These are phyloP conservation scores for Phytophthora fragariaefolia DNA, from an alignment of 352 stramenopile species.

Conservation along the genomic window DNA sequence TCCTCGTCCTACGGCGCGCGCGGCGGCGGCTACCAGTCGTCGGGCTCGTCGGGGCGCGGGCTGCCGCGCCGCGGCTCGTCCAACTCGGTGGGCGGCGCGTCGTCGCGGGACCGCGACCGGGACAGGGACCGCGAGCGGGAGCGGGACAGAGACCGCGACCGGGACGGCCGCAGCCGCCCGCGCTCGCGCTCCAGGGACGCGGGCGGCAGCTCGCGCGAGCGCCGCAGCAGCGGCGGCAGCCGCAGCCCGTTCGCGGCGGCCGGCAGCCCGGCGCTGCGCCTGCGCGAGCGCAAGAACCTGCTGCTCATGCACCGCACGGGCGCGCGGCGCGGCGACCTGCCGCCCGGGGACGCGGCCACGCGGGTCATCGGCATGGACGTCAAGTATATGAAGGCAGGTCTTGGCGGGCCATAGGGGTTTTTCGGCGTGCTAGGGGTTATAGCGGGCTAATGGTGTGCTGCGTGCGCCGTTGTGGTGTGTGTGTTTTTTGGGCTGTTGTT, in stretches of 20 bases:
- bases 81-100: conserved; percentile 31
- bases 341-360: conserved; percentile 54
- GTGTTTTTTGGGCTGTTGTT: neutral
- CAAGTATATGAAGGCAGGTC: conserved; percentile 79
- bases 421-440: too few species aligned
- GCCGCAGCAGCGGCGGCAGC: conserved; percentile 29
- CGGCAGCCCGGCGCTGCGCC: conserved; percentile 56
- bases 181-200: conserved; percentile 54
- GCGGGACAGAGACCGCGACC: conserved; percentile 39
- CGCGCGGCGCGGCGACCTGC: conserved; percentile 50
- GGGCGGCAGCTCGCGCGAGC: conserved; percentile 23
- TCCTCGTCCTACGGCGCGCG: conserved; percentile 33
- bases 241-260: conserved; percentile 54
- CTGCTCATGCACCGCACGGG: conserved; percentile 79
- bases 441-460: too few species aligned
- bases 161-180: conserved; percentile 37
- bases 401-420: neutral
- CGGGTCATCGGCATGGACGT: conserved; percentile 72
- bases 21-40: conserved; percentile 33
- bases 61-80: conserved; percentile 62
- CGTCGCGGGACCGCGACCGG: conserved; percentile 42
- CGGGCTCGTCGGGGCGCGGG: conserved; percentile 22
- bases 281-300: conserved; percentile 78
- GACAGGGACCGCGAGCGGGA: conserved; percentile 45
- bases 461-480: too few species aligned